These are phyloP conservation scores for Glycyrrhiza uralensis DNA, from an alignment of 306 rosid genomes.

Conservation along the genomic window DNA sequence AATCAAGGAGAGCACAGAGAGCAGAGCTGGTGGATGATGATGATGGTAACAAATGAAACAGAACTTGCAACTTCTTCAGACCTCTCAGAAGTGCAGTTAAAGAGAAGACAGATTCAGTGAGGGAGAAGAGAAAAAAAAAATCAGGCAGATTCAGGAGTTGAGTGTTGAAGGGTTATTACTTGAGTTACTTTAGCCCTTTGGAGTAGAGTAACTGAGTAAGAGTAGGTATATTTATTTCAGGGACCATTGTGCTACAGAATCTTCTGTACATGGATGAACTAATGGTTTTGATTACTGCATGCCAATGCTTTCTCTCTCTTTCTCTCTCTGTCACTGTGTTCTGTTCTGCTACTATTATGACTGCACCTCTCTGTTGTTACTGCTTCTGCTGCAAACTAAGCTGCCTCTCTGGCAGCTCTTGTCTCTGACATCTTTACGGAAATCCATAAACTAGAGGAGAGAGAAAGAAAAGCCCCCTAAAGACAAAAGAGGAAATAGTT, in stretches of 20 bases:
- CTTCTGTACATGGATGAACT: constrained; percentile 85
- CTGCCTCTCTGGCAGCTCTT: constrained; percentile 68
- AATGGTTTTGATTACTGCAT: constrained; percentile 83
- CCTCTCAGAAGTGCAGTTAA: too few relatives aligned
- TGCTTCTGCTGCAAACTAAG: constrained; percentile 63
- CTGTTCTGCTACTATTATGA: constrained; percentile 58
- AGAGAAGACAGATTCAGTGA: too few relatives aligned
- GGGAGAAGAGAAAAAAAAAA: constrained; percentile 1
- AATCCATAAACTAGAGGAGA: constrained; percentile 74
- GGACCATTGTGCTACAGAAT: constrained; percentile 86
- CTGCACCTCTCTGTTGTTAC: constrained; percentile 77
- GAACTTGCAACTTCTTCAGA: too few relatives aligned
- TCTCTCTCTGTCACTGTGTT: constrained; percentile 32
- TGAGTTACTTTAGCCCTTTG: constrained; percentile 17
- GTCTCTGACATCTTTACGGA: constrained; percentile 95
- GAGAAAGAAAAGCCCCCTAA: background rate
- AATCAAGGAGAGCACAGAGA: constrained; percentile 1
- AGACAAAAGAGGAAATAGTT: constrained; percentile 47
- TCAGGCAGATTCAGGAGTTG: background rate
- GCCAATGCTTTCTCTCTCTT: constrained; percentile 44
- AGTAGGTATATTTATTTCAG: constrained; percentile 86
- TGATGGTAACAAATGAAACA: constrained; percentile 17
- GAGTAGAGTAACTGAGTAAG: constrained; percentile 9
- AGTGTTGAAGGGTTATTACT: constrained; percentile 25
- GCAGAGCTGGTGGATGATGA: background rate